Evolutionary conservation across 148 eudicot genomes (phyloP).

Genomic region (Agrostemma githago): DNA sequence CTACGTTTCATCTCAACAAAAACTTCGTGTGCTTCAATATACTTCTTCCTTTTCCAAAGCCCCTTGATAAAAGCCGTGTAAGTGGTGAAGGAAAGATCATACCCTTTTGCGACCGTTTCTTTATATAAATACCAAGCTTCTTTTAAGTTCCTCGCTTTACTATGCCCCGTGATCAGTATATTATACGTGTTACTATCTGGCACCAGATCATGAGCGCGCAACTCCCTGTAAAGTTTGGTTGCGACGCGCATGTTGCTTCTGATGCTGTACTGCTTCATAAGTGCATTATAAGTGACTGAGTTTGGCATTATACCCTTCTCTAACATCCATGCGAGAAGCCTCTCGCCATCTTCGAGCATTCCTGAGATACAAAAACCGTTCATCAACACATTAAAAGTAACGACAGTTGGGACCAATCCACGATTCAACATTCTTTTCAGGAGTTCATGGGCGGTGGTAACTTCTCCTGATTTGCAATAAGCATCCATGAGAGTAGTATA

Average conservation of each 20-base stretch:
- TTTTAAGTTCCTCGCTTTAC: slow-evolving; percentile 88
- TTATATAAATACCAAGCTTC: slow-evolving; percentile 87
- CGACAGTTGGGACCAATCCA: slow-evolving; percentile 75
- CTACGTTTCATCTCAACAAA: slow-evolving; percentile 77
- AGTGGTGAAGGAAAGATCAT: slow-evolving; percentile 45
- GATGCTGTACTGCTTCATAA: slow-evolving; percentile 73
- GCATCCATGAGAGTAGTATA: slow-evolving; percentile 93
- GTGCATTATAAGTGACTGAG: slow-evolving; percentile 76
- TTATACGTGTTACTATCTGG: slow-evolving; percentile 75
- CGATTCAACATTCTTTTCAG: slow-evolving; percentile 64
- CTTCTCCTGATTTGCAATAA: slow-evolving; percentile 73
- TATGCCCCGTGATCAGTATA: slow-evolving; percentile 80
- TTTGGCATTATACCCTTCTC: slow-evolving; percentile 74
- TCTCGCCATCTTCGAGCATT: slow-evolving; percentile 81
- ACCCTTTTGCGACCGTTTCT: slow-evolving; percentile 75
- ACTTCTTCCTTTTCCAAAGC: slow-evolving; percentile 67
- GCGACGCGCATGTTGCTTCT: slow-evolving; percentile 60
- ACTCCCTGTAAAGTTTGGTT: slow-evolving; percentile 51
- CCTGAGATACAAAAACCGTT: slow-evolving; percentile 80
- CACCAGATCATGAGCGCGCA: slow-evolving; percentile 56
- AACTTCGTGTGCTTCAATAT: slow-evolving; percentile 61
- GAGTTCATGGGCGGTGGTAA: slow-evolving; percentile 65
- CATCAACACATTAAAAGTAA: slow-evolving; percentile 88
- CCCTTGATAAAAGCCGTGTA: slow-evolving; percentile 75
- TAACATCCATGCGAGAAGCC: slow-evolving; percentile 82